These are phyloP conservation scores for Xenosphaeropsis pyriputrescens DNA, from an alignment of 2,329 filamentous ascomycete genomes.

Conservation along the genomic window DNA sequence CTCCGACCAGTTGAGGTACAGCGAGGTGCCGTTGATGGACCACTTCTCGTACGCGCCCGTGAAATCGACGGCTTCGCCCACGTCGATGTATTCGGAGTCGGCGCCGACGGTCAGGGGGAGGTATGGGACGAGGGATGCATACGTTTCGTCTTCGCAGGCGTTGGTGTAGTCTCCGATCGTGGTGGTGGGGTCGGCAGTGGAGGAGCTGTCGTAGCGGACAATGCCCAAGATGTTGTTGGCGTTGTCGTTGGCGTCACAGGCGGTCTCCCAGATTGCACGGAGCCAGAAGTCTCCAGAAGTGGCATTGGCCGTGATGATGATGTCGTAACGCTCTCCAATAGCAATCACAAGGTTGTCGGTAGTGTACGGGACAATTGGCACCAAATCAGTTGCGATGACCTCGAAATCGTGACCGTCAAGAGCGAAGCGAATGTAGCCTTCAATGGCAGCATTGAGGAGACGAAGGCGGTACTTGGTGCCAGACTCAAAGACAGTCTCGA, in stretches of 20 bases:
- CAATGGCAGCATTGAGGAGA: background rate
- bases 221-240: slow-evolving; percentile 6
- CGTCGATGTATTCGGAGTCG: slow-evolving; percentile 3
- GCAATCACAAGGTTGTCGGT: slow-evolving; percentile 25
- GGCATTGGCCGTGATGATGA: slow-evolving; percentile 21
- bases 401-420: slow-evolving; percentile 36
- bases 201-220: slow-evolving; percentile 5
- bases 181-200: slow-evolving; percentile 5
- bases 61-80: slow-evolving; percentile 5
- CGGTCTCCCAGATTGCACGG: slow-evolving; percentile 12
- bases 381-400: slow-evolving; percentile 46
- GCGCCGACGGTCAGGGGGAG: background rate
- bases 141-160: slow-evolving; percentile 5
- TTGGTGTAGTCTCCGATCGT: background rate
- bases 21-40: slow-evolving; percentile 30
- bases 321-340: slow-evolving; percentile 19
- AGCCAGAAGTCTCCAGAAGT: slow-evolving; percentile 13
- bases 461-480: background rate
- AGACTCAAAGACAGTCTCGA: background rate
- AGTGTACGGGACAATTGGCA: slow-evolving; percentile 35
- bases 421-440: slow-evolving; percentile 7
- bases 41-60: slow-evolving; percentile 18
- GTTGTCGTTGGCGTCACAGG: slow-evolving; percentile 5
- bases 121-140: slow-evolving; percentile 5
- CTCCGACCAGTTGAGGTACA: slow-evolving; percentile 29